These are phyloP conservation scores for Epicoccum nigrum DNA, from an alignment of 2,329 filamentous ascomycete genomes.

Conservation along the genomic window DNA sequence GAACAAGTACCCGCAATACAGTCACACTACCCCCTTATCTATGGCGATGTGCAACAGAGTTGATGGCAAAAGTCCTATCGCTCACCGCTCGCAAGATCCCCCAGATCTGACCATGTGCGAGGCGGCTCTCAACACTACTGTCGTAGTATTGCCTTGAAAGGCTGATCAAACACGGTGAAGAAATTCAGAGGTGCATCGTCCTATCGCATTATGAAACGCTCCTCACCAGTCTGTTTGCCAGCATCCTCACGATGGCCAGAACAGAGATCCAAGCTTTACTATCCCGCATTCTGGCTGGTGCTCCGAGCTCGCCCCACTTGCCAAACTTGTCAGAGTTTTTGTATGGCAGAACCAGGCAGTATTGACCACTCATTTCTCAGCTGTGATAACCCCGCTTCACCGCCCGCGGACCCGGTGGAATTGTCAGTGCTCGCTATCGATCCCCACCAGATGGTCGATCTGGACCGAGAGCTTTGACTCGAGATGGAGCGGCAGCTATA, in stretches of 20 bases:
- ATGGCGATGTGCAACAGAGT: background rate
- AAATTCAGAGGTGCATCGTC: background rate
- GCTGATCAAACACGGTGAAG: constrained; percentile 17
- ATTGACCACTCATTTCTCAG: constrained; percentile 24
- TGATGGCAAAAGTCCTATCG: background rate
- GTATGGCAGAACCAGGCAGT: constrained; percentile 33
- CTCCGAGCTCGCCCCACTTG: constrained; percentile 30
- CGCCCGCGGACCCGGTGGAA: constrained; percentile 24
- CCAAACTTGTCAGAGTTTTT: constrained; percentile 26
- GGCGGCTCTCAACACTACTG: background rate
- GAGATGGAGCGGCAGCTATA: constrained; percentile 21
- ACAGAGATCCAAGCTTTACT: constrained; percentile 19
- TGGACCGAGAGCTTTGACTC: constrained; percentile 15
- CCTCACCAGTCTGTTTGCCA: constrained; percentile 16
- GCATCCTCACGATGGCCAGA: constrained; percentile 28
- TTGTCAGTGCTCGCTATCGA: constrained; percentile 27
- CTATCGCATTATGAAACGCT: constrained; percentile 28
- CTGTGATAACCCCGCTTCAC: constrained; percentile 21
- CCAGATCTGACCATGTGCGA: background rate
- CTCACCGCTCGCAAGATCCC: background rate
- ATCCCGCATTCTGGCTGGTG: constrained; percentile 29
- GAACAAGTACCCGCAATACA: constrained; percentile 18
- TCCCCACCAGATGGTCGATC: constrained; percentile 36
- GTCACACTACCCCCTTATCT: constrained; percentile 17
- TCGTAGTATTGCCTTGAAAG: background rate